Conservation (phyloP, 805 yeast species). For the Yarrowia keelungensis region DNA sequence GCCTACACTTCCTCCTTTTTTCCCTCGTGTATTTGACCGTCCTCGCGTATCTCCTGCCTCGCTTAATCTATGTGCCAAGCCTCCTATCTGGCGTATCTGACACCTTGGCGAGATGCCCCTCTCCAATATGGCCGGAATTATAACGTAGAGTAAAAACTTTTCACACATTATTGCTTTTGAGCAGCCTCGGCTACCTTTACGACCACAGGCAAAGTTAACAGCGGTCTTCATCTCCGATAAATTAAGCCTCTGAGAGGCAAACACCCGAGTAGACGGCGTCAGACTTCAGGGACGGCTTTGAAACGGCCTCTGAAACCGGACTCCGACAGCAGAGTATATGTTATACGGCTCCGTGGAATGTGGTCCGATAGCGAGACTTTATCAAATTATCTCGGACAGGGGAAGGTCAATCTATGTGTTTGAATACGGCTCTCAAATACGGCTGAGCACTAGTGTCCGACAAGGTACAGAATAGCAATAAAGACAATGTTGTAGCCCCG, state of each 20-base stretch:
- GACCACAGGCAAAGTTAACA: neutral
- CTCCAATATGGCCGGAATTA: neutral
- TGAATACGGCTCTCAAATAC: too few relatives aligned
- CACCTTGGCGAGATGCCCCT: too few relatives aligned
- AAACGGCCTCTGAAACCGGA: slow-evolving; percentile 5
- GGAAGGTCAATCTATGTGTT: too few relatives aligned
- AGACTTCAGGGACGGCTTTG: neutral
- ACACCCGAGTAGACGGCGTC: neutral
- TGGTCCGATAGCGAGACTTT: too few relatives aligned
- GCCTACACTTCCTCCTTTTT: neutral
- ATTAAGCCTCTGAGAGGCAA: neutral
- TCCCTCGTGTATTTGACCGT: neutral
- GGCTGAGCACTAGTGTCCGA: too few relatives aligned
- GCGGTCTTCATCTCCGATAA: slow-evolving; percentile 12
- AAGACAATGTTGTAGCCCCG: neutral
- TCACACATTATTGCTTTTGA: neutral
- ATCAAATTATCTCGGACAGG: too few relatives aligned
- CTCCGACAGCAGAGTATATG: neutral
- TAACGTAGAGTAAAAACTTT: neutral
- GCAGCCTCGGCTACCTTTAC: slow-evolving; percentile 1
- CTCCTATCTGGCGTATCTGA: neutral
- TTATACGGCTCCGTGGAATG: neutral
- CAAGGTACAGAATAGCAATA: neutral
- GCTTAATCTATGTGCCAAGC: slow-evolving; percentile 26
- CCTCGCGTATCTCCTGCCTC: neutral